Base-by-base conservation (phyloP, 257 asterid genomes). In the Catharanthus roseus region DNA sequence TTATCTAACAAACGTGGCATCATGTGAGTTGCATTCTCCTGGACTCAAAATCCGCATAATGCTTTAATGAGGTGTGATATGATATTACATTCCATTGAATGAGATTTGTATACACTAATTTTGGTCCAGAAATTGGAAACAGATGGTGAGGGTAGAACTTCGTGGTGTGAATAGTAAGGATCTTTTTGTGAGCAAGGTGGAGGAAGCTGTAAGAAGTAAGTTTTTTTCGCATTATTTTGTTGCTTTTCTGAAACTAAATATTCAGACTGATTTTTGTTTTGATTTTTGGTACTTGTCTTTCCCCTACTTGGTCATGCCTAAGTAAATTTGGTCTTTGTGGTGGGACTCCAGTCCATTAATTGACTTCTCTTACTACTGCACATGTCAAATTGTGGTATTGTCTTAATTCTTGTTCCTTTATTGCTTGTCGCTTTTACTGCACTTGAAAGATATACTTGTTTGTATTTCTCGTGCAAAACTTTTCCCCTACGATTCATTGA, bases 91-190 rank as follows among this genome's bases (percentile, higher is more conserved):
- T 51, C 31, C 50, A 26, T 39, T 71, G 28, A 50, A n/a, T 68
- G 62, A 23, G 9, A 34, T 50, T 36, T 50, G 4, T 24, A 11
- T 23, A 62, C 3, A 36, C 67, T 68, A 45, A 65, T 44, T 10
- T 47, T 54, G 29, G 42, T 56, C 60, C 10, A 2, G n/a, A 41
- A 64, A 26, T 12, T 74, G 65, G 71, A 57, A 69, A 66, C 89
- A 93, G 99, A 89, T 93, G 93, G 86, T 85, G 66, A 87, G 69
- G 68, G 86, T 91, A 74, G 78, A 86, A 65, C 92, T 93, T 67
- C 88, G 74, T 39, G 93, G 93, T 62, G 85, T 85, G 66, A 81
- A 80, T 77, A 73, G 34, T 72, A 89, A 81, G 77, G 87, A 85
- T 47, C 82, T 85, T 21, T 89, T 93, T 78, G 88, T 90, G 72